Evolutionary conservation across 352 stramenopile genomes (phyloP).

Genomic region (Phytophthora chlamydospora): DNA sequence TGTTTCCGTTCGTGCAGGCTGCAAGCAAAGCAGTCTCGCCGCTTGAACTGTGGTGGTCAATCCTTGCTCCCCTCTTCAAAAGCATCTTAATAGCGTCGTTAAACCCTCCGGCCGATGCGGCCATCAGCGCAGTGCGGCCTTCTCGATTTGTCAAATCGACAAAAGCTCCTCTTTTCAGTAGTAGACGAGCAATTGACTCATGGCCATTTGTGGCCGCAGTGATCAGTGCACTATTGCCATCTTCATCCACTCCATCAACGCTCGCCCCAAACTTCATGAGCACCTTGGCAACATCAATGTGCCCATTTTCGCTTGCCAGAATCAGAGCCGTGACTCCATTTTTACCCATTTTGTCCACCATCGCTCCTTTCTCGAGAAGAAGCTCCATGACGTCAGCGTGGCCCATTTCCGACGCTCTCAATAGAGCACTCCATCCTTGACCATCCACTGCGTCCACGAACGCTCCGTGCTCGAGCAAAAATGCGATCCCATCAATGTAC

Average conservation of each 20-base stretch:
- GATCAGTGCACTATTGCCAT: constrained; percentile 5
- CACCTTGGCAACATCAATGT: neutral
- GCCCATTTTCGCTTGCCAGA: neutral
- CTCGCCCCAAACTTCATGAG: neutral
- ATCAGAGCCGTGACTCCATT: neutral
- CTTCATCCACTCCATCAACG: neutral
- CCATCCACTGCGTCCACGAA: too few relatives aligned
- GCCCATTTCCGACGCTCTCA: neutral
- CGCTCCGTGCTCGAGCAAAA: too few relatives aligned
- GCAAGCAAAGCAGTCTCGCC: neutral
- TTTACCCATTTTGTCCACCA: neutral
- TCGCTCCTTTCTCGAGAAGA: neutral
- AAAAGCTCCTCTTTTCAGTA: constrained; percentile 2
- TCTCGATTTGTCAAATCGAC: neutral
- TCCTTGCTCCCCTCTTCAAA: neutral
- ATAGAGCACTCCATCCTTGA: too few relatives aligned
- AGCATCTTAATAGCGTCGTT: neutral
- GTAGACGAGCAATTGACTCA: neutral
- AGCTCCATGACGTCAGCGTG: neutral
- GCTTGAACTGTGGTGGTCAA: constrained; percentile 2
- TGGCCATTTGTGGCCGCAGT: neutral
- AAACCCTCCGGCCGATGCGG: constrained; percentile 1
- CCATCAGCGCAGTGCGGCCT: neutral
- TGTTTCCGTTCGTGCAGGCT: neutral
- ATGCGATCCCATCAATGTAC: too few relatives aligned